phyloP scores from a whole-genome alignment of 106 monocot genomes.

The Amphibolis antarctica region DNA sequence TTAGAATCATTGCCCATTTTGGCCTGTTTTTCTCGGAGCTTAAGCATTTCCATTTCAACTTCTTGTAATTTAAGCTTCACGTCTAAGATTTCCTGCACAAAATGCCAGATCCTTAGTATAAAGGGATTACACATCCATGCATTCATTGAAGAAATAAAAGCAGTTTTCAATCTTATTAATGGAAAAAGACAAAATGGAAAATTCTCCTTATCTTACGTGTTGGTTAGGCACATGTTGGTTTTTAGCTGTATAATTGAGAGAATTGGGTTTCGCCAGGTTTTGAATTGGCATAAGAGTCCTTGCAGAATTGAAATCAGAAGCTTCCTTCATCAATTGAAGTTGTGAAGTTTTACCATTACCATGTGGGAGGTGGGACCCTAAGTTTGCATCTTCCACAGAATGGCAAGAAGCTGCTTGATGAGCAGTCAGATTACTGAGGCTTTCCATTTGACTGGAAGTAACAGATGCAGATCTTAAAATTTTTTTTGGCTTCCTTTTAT shows the following conservation, averaged over 20 bases:
- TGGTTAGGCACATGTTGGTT: constrained; percentile 20
- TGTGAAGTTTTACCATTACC: constrained; percentile 8
- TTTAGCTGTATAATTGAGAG: constrained; percentile 10
- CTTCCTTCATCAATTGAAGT: constrained; percentile 8
- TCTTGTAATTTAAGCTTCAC: constrained; percentile 45
- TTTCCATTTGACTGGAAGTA: constrained; percentile 5
- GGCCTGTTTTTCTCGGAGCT: constrained; percentile 51
- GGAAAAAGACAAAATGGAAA: not conserved
- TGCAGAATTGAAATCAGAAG: not conserved
- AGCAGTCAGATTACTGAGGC: constrained; percentile 16
- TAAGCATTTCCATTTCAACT: constrained; percentile 56
- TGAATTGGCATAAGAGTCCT: constrained; percentile 8
- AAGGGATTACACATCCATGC: not conserved
- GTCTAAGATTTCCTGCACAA: constrained; percentile 46
- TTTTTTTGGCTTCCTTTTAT: constrained; percentile 16
- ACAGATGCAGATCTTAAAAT: constrained; percentile 12
- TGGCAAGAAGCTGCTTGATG: constrained; percentile 13
- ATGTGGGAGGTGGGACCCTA: constrained; percentile 5
- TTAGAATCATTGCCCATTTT: constrained; percentile 19
- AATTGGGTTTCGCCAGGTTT: constrained; percentile 13
- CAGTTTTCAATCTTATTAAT: not conserved
- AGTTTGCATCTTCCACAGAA: not conserved
- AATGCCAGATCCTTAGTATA: not conserved
- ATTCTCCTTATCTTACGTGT: constrained; percentile 21
- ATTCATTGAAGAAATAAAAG: not conserved